Base-by-base conservation (phyloP, 495 filamentous ascomycete species). In the Aspergillus homomorphus region DNA sequence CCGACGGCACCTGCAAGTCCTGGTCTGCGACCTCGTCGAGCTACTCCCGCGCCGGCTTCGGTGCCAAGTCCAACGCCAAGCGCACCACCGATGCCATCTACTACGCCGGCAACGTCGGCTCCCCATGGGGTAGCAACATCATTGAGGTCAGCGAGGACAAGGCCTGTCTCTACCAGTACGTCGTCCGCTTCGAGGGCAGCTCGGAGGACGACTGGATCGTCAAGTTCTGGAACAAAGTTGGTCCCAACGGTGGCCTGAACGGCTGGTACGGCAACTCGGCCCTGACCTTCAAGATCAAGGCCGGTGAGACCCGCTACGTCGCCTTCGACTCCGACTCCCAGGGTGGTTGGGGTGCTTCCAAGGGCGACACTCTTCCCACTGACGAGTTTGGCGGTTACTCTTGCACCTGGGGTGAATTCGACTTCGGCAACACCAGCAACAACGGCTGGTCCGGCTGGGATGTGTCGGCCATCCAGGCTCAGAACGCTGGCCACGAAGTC, bases 121-220 rank as follows among this genome's bases (percentile, higher is more conserved):
- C 8, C 52, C 79, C 82, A 15, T 81, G 80, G 68, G 80, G 80
- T 38, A 77, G 76, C 69, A 84, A 84, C 68, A 79, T 84, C 57
- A 74, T 75, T 56, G 66, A 73, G 49, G 72, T 83, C 41, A 21
- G 48, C 51, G 71, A 72, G 28, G 55, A 61, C 48, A 61, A 59
- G 18, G 73, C 75, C 55, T 67, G 66, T 62, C 55, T 72, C 48
- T 75, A 82, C 65, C 66, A 76, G 48, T 73, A 80, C 70, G 78
- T 80, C 52, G 61, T 74, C 58, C 73, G 69, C 10, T 74, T 83
- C 64, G 66, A 69, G 54, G 81, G 80, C 52, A 70, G 64, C 45
- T 53, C 72, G 55, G 52, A 46, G 19, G 68, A 72, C 15, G 33
- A 67, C 59, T 78, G 78, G 68, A 75, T 69, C 42, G 65, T 82